These are phyloP conservation scores for Phytopythium cucurbitacearum DNA, from an alignment of 352 stramenopile species.

Conservation along the genomic window DNA sequence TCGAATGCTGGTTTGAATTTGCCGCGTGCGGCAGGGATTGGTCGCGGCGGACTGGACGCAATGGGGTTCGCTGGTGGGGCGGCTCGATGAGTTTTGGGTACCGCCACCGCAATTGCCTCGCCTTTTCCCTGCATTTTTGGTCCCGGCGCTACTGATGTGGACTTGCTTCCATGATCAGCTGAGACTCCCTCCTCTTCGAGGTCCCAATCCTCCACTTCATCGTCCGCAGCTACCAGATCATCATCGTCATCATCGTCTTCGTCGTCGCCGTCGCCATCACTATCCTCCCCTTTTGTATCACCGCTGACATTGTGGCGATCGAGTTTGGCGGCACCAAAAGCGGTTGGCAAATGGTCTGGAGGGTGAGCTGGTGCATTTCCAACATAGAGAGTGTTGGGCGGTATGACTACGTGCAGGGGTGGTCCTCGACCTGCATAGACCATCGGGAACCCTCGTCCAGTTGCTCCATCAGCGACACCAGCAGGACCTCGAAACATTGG, in stretches of 20 bases:
- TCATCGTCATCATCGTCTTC: constrained; percentile 27
- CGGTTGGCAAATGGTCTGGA: too few species aligned
- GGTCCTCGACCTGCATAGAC: constrained; percentile 11
- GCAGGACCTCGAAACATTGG: not conserved
- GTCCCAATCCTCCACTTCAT: constrained; percentile 40
- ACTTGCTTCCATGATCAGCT: not conserved
- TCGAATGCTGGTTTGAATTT: constrained; percentile 31
- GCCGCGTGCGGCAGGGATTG: constrained; percentile 1
- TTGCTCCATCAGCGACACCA: not conserved
- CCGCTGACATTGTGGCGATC: not conserved
- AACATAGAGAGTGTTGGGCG: not conserved
- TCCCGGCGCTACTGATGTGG: not conserved
- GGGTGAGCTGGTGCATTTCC: too few species aligned
- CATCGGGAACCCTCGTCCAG: constrained; percentile 5
- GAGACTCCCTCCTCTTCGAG: constrained; percentile 12
- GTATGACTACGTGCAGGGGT: constrained; percentile 14
- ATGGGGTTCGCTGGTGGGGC: not conserved
- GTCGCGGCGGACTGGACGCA: too few species aligned
- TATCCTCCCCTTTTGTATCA: constrained; percentile 9
- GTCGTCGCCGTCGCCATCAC: constrained; percentile 7
- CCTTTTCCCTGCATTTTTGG: not conserved
- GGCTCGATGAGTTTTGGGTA: not conserved
- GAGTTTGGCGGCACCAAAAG: not conserved
- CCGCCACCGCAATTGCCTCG: not conserved
- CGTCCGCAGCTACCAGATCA: constrained; percentile 29